These are phyloP conservation scores for Jatropha curcas DNA, from an alignment of 345 rosid genomes.

Conservation along the genomic window DNA sequence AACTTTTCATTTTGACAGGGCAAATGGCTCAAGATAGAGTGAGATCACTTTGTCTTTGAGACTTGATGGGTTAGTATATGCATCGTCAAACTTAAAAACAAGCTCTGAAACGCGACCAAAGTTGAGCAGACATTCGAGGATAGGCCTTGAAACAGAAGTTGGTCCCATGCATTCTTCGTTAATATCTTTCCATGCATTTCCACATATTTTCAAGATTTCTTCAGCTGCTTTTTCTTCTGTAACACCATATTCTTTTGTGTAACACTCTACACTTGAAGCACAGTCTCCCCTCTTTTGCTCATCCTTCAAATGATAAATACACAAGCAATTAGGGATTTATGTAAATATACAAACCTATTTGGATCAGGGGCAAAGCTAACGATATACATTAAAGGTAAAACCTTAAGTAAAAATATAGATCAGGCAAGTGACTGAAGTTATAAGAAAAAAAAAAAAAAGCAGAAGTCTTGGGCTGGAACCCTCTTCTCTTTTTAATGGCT, in stretches of 20 bases:
- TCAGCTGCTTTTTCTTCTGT: slow-evolving; percentile 8
- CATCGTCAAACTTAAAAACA: not conserved
- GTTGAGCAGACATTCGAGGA: not conserved
- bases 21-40: not conserved
- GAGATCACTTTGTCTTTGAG: not conserved
- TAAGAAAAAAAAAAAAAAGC: too few relatives aligned
- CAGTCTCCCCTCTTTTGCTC: slow-evolving; percentile 3
- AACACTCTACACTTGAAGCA: not conserved
- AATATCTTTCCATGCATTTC: not conserved
- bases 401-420: too few relatives aligned
- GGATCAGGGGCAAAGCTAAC: too few relatives aligned
- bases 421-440: too few relatives aligned
- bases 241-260: slow-evolving; percentile 12
- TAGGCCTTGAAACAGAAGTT: not conserved
- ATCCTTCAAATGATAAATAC: not conserved
- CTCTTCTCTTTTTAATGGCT: too few relatives aligned
- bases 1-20: not conserved
- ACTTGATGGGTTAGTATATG: not conserved
- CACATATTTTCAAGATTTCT: not conserved
- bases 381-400: too few relatives aligned
- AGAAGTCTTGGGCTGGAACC: too few relatives aligned
- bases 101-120: not conserved
- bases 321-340: too few relatives aligned
- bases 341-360: too few relatives aligned
- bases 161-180: slow-evolving; percentile 8